These are phyloP conservation scores for Raphanus hybrid DNA, from an alignment of 441 rosid genomes.

Conservation along the genomic window DNA sequence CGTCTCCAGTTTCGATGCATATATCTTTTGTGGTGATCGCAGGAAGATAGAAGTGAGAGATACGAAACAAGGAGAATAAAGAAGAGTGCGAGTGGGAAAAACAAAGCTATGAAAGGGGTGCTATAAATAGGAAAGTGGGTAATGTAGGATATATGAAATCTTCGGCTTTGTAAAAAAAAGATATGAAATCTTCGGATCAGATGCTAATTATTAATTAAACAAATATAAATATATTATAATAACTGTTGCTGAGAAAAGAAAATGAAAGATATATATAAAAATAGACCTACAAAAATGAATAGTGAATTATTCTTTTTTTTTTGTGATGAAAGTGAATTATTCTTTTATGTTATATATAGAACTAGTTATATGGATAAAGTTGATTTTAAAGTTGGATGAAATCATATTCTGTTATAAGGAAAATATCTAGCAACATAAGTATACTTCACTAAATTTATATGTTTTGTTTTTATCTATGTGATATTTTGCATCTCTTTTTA, in stretches of 20 bases:
- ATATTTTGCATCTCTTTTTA: neutral
- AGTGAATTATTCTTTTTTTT: neutral
- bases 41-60: neutral
- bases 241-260: neutral
- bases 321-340: neutral
- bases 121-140: slow-evolving; percentile 25
- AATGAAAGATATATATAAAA: neutral
- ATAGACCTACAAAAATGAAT: neutral
- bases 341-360: neutral
- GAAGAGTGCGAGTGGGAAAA: slow-evolving; percentile 3
- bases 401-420: neutral
- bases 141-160: neutral
- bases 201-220: neutral
- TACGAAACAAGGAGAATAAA: slow-evolving; percentile 1
- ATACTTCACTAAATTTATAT: neutral
- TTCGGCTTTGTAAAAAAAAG: too few species aligned
- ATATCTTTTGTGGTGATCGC: slow-evolving; percentile 11
- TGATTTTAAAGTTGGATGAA: neutral
- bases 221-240: neutral
- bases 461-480: neutral
- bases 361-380: neutral
- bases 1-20: neutral
- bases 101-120: neutral
- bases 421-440: neutral
- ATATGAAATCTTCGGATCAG: neutral